Conservation (phyloP, 805 yeast genomes). For the Ogataea neopini region DNA sequence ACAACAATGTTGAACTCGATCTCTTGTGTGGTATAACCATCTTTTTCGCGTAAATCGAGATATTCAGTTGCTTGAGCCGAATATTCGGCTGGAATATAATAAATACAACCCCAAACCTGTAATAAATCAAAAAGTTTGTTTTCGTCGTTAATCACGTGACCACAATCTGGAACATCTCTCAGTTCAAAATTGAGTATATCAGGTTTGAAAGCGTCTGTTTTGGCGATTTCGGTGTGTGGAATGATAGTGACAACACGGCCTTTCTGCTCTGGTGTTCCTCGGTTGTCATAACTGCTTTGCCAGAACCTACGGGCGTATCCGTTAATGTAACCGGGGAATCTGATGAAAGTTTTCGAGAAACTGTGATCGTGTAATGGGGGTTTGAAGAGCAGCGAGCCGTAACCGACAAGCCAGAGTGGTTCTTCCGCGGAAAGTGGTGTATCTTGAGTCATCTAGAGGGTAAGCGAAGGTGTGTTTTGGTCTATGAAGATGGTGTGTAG, state of each 20-base stretch:
- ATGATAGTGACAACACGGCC: constrained; percentile 88
- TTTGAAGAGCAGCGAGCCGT: constrained; percentile 85
- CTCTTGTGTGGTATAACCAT: constrained; percentile 75
- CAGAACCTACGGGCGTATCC: constrained; percentile 86
- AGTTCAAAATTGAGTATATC: constrained; percentile 40
- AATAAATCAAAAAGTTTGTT: constrained; percentile 44
- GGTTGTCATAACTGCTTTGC: constrained; percentile 88
- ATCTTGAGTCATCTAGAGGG: neutral
- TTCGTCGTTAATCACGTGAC: constrained; percentile 17
- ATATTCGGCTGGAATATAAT: constrained; percentile 67
- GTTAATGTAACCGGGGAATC: constrained; percentile 66
- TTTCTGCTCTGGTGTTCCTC: constrained; percentile 85
- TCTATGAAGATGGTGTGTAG: no score
- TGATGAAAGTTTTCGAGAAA: constrained; percentile 29
- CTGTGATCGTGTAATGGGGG: constrained; percentile 72
- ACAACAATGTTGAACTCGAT: constrained; percentile 60
- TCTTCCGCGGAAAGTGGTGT: constrained; percentile 9
- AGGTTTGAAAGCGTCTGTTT: constrained; percentile 40
- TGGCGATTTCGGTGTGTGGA: constrained; percentile 53
- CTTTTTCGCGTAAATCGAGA: constrained; percentile 82
- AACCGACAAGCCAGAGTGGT: constrained; percentile 78
- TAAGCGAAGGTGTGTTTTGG: no score
- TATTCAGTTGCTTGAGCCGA: constrained; percentile 65
- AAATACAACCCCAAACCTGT: constrained; percentile 79
- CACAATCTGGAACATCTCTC: constrained; percentile 14